phyloP scores from a whole-genome alignment of 371 early-diverging fungal species.

The Lichtheimia corymbifera region DNA sequence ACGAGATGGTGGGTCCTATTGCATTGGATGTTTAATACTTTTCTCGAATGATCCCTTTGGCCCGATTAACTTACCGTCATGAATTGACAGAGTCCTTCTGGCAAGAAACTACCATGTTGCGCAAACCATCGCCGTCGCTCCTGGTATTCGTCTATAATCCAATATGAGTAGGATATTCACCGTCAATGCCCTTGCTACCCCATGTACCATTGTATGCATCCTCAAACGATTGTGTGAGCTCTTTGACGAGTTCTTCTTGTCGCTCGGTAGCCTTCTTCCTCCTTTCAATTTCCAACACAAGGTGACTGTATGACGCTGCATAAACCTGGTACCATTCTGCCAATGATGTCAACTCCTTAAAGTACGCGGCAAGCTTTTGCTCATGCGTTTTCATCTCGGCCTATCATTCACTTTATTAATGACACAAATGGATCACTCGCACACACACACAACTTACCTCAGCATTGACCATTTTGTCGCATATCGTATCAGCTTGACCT shows the following conservation, averaged over 20 bases:
- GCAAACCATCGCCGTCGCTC: constrained; percentile 40
- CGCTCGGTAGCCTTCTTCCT: constrained; percentile 30
- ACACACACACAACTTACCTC: constrained; percentile 19
- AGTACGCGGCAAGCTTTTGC: constrained; percentile 28
- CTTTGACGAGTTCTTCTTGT: constrained; percentile 27
- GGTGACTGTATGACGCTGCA: constrained; percentile 37
- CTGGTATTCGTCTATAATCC: constrained; percentile 35
- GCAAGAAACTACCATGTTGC: constrained; percentile 48
- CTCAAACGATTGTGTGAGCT: constrained; percentile 30
- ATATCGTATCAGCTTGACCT: constrained; percentile 33
- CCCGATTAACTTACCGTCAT: constrained; percentile 32
- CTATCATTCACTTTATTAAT: neutral
- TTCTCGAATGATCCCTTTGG: neutral
- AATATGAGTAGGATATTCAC: neutral
- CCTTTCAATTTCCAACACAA: constrained; percentile 43
- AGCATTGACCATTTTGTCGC: constrained; percentile 31
- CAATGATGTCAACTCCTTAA: constrained; percentile 34
- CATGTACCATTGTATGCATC: constrained; percentile 29
- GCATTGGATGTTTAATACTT: neutral
- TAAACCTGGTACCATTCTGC: constrained; percentile 42
- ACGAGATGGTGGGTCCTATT: constrained; percentile 28
- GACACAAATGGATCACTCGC: too few species aligned
- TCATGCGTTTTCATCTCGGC: constrained; percentile 36
- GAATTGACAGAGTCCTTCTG: constrained; percentile 45
- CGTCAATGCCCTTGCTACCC: neutral